phyloP scores from a whole-genome alignment of 768 basidiomycete species.

The Hortiboletus flavorubellus region DNA sequence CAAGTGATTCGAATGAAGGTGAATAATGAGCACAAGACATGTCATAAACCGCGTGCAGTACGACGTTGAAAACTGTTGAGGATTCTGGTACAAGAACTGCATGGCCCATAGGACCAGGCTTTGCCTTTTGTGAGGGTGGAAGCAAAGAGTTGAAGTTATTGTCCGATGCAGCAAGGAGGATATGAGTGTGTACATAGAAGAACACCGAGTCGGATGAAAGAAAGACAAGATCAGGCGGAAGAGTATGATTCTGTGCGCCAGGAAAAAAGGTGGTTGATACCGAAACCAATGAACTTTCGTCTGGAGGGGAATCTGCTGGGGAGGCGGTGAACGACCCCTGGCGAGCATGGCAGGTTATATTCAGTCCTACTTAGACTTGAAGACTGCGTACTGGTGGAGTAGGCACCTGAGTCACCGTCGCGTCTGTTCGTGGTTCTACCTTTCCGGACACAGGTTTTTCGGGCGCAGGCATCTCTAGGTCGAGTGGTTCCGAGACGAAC shows the following conservation, averaged over 20 bases:
- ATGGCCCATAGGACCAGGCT: slow-evolving; percentile 43
- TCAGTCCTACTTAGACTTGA: not conserved
- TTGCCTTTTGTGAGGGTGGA: slow-evolving; percentile 38
- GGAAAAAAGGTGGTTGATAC: slow-evolving; percentile 84
- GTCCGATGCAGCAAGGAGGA: slow-evolving; percentile 55
- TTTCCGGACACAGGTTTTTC: slow-evolving; percentile 36
- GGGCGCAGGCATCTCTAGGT: slow-evolving; percentile 31
- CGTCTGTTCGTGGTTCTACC: slow-evolving; percentile 13
- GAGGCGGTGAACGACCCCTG: slow-evolving; percentile 35
- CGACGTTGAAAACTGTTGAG: slow-evolving; percentile 63
- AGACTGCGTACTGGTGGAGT: slow-evolving; percentile 56
- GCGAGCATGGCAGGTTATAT: not conserved
- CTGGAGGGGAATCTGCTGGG: slow-evolving; percentile 27
- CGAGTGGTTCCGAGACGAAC: slow-evolving; percentile 49
- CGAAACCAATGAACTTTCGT: slow-evolving; percentile 57
- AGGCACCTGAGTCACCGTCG: slow-evolving; percentile 44
- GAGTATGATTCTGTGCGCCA: slow-evolving; percentile 52
- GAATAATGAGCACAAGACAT: slow-evolving; percentile 73
- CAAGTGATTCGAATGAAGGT: slow-evolving; percentile 59
- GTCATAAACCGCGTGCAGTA: slow-evolving; percentile 71
- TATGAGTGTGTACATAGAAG: slow-evolving; percentile 72
- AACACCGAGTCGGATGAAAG: slow-evolving; percentile 76
- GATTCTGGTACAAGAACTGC: slow-evolving; percentile 60
- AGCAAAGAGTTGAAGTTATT: slow-evolving; percentile 65
- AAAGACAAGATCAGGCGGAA: slow-evolving; percentile 61